These are phyloP conservation scores for Cytospora mali DNA, from an alignment of 2,329 filamentous ascomycete genomes.

Conservation along the genomic window DNA sequence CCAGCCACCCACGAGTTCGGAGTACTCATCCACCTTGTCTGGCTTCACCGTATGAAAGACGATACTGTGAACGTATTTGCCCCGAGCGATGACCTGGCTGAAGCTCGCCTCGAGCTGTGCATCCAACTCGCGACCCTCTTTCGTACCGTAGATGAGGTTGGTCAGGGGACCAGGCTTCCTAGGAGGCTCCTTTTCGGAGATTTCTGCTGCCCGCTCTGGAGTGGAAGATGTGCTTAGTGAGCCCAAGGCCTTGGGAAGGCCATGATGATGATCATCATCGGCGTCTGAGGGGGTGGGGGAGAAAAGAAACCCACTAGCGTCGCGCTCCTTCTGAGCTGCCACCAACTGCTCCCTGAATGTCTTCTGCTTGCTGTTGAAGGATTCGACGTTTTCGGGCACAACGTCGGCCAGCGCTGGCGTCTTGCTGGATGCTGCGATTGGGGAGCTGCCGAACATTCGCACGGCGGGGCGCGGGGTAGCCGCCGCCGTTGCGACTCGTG, in stretches of 20 bases:
- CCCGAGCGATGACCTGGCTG: conserved; percentile 86
- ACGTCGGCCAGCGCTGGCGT: conserved; percentile 87
- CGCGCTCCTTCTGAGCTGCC: conserved; percentile 76
- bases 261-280: conserved; percentile 49
- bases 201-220: conserved; percentile 59
- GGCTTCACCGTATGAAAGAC: conserved; percentile 95
- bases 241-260: conserved; percentile 53
- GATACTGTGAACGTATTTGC: conserved; percentile 98
- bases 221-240: conserved; percentile 58
- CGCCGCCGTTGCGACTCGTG: conserved; percentile 46
- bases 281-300: conserved; percentile 47
- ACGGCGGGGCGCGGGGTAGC: conserved; percentile 47
- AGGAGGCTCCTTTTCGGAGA: conserved; percentile 55
- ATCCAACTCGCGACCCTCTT: conserved; percentile 91
- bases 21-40: conserved; percentile 93
- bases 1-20: conserved; percentile 84
- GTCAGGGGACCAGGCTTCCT: conserved; percentile 76
- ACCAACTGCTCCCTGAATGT: conserved; percentile 82
- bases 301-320: conserved; percentile 71
- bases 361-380: conserved; percentile 83
- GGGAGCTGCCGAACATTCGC: conserved; percentile 59
- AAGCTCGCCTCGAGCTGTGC: conserved; percentile 96
- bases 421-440: conserved; percentile 47
- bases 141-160: conserved; percentile 94
- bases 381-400: conserved; percentile 67